Evolutionary conservation across 2,329 filamentous ascomycete genomes (phyloP), one percentile per base, ranked within the genome.

Genomic region (Colletotrichum liaoningense): DNA sequence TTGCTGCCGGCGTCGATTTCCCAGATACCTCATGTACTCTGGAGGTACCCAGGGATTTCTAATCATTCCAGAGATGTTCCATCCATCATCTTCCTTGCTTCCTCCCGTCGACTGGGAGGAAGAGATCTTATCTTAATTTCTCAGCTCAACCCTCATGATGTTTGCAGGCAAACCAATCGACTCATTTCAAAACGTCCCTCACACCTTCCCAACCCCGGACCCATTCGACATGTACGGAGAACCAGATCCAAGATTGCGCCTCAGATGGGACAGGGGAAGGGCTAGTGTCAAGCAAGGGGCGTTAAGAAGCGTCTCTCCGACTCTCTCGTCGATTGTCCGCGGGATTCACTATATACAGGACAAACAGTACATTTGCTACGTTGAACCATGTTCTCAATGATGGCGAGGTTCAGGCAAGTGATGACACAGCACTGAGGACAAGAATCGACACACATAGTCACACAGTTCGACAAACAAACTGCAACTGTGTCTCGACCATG

Each of bases 131-230:
- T n/a, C 19, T 49, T 11, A 49, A 4, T 19, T 49, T 22, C 42
- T 49, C 42, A 46, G 19, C 42, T 46, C 42, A 46, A n/a, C 8
- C n/a, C 42, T 46, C 66, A 14, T 59, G 26, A 69, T 72, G 66
- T 72, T 72, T 59, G 52, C 66, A 55, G 55, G 54, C 22, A 57
- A 24, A 12, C 14, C 65, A 30, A 42, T 42, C 42, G 42, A 49
- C 22, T 22, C 59, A 59, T 69, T 72, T 72, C 69, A 72, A 38
- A 59, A 28, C 19, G 69, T 38, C 57, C 52, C 60, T 69, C 59
- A 46, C 66, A 24, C 60, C 60, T 12, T 54, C 58, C 12, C 59
- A 69, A 69, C 69, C 66, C 69, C 59, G 58, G 59, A 69, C 59
- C 66, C 42, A 38, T 72, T 63, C 54, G 59, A 26, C 54, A 49